Base-by-base conservation (phyloP, 345 rosid genomes). In the Chamaenerion angustifolium region DNA sequence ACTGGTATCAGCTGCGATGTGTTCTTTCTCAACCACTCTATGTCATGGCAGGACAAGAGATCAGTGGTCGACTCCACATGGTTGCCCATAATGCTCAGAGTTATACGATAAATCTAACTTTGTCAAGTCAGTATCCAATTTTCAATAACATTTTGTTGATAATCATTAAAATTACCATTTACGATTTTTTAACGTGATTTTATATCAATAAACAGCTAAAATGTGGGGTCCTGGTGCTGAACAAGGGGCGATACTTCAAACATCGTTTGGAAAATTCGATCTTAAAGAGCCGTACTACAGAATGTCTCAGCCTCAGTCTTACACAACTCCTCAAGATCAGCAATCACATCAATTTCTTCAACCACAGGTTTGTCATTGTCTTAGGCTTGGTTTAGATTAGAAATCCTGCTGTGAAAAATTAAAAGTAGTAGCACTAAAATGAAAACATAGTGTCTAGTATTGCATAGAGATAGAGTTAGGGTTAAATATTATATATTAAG, bases 171-270 rank as follows among this genome's bases (percentile, higher is more conserved):
- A 16, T 52, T 50, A 14, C 23, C 27, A 53, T 54, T 59, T 43
- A 16, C 15, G 35, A 11, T 55, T 42, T 58, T 46, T 52, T 60
- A 67, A 45, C 27, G 37, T 18, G 43, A 49, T 15, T 43, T 46
- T 40, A 13, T n/a, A n/a, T 10, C 12, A 18, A 37, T 57, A 16
- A 51, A 58, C 60, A 92, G 98, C 90, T 64, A 92, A 87, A 79
- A 92, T 87, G 98, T 92, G 98, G 98, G 98, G 98, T 18, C 94
- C 98, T 10, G 98, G 98, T 56, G 90, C 94, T 2, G 90, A 82
- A 55, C 93, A 78, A 79, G 98, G 98, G 18, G 90, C 94, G 65
- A 87, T 82, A 37, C 75, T 92, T 64, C 98, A 92, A 61, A 80
- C 98, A 27, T 87, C 96, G 2, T 73, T 94, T 1, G 79, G 94